Percentiles rank a stretch among this genome's conserved stretches.
Conservation (phyloP, 805 yeast species). For the Saturnispora mendoncae region DNA sequence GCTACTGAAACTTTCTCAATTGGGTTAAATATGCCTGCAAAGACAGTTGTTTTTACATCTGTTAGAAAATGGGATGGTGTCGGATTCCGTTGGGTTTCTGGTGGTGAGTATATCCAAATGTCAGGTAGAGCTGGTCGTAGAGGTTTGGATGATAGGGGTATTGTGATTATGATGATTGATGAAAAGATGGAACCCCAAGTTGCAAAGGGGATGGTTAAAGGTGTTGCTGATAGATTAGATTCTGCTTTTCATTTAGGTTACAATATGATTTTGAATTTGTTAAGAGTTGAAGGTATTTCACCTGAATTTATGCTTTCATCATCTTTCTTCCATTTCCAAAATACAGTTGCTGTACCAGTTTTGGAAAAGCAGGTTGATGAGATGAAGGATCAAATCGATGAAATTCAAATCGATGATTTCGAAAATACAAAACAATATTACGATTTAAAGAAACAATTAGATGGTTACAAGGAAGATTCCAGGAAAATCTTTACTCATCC, state of each 20-base stretch:
- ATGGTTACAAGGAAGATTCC: slow-evolving; percentile 62
- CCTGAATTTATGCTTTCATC: slow-evolving; percentile 95
- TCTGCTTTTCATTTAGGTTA: slow-evolving; percentile 97
- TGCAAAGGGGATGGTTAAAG: slow-evolving; percentile 98
- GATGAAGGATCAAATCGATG: slow-evolving; percentile 40
- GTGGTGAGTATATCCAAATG: slow-evolving; percentile 99
- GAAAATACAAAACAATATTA: slow-evolving; percentile 68
- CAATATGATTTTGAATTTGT: slow-evolving; percentile 89
- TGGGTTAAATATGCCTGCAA: slow-evolving; percentile 99
- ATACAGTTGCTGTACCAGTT: slow-evolving; percentile 80
- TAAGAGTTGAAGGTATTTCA: slow-evolving; percentile 97
- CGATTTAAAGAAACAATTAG: slow-evolving; percentile 67
- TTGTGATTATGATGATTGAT: slow-evolving; percentile 98
- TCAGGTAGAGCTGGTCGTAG: slow-evolving; percentile 99
- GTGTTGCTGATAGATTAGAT: slow-evolving; percentile 95
- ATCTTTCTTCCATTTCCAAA: slow-evolving; percentile 93
- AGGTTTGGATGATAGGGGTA: slow-evolving; percentile 98
- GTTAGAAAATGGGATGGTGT: slow-evolving; percentile 98
- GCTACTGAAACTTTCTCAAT: slow-evolving; percentile 98
- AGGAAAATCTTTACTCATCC: slow-evolving; percentile 87
- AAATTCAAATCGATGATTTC: slow-evolving; percentile 63
- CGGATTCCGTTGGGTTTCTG: slow-evolving; percentile 97
- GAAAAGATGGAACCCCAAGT: slow-evolving; percentile 99
- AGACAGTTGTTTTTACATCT: slow-evolving; percentile 94
- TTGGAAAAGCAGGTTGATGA: slow-evolving; percentile 61